phyloP scores from a whole-genome alignment of 805 yeast genomes.

The Grigorovia transvaalensis region DNA sequence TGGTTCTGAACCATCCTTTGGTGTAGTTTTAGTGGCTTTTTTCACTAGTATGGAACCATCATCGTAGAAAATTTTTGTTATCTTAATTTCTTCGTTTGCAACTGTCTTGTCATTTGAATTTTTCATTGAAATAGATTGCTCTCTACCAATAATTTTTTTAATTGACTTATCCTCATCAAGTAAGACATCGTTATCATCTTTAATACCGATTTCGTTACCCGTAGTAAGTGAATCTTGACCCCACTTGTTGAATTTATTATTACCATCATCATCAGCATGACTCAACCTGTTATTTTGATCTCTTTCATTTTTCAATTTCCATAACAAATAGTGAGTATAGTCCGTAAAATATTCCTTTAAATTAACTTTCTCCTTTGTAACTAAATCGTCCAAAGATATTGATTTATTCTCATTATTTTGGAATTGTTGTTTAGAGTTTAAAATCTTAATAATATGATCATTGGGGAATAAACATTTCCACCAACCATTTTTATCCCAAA shows the following conservation, averaged over 20 bases:
- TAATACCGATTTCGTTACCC: not conserved
- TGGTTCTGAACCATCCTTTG: slow-evolving; percentile 31
- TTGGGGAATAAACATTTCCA: slow-evolving; percentile 88
- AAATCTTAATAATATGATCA: not conserved
- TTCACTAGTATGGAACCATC: slow-evolving; percentile 36
- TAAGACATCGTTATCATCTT: not conserved
- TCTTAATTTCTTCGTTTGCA: slow-evolving; percentile 32
- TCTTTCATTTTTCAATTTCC: slow-evolving; percentile 44
- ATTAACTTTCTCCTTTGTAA: slow-evolving; percentile 37
- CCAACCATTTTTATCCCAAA: slow-evolving; percentile 77
- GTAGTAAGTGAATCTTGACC: not conserved
- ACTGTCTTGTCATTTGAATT: slow-evolving; percentile 31
- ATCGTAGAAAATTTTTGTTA: slow-evolving; percentile 29
- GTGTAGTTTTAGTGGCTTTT: slow-evolving; percentile 30
- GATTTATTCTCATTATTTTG: slow-evolving; percentile 1
- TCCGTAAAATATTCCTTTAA: slow-evolving; percentile 54
- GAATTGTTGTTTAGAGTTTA: not conserved
- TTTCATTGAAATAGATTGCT: slow-evolving; percentile 28
- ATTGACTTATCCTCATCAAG: not conserved
- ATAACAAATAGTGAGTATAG: slow-evolving; percentile 53
- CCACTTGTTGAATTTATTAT: no score
- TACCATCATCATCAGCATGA: slow-evolving; percentile 4
- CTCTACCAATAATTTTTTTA: slow-evolving; percentile 30
- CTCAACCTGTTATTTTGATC: not conserved
- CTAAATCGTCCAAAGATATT: slow-evolving; percentile 17